Percentiles rank a stretch among this genome's conserved stretches.
phyloP scores from a whole-genome alignment of 2,329 filamentous ascomycete species.

The Microsporum canis region DNA sequence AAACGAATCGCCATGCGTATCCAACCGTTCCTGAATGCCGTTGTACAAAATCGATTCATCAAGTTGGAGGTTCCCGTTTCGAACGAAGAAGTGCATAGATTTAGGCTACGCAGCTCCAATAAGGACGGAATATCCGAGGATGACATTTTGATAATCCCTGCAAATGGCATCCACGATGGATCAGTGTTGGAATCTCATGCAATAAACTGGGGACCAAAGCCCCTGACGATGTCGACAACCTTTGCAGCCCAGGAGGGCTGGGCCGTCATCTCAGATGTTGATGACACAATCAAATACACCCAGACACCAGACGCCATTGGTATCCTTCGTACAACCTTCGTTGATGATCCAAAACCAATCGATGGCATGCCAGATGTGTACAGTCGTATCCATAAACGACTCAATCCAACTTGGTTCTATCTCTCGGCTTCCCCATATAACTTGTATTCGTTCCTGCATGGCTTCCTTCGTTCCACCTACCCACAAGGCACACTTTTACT shows the following conservation, averaged over 20 bases:
- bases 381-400: conserved; percentile 46
- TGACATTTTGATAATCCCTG: conserved; percentile 37
- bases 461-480: conserved; percentile 61
- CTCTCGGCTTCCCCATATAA: conserved; percentile 91
- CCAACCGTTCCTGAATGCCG: conserved; percentile 62
- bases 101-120: conserved; percentile 58
- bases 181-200: conserved; percentile 34
- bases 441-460: conserved; percentile 72
- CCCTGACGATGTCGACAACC: conserved; percentile 55
- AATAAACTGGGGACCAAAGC: conserved; percentile 15
- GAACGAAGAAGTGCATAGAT: conserved; percentile 26
- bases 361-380: conserved; percentile 80
- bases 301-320: conserved; percentile 68
- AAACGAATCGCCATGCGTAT: conserved; percentile 48
- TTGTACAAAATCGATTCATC: conserved; percentile 59
- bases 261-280: conserved; percentile 78
- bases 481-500: conserved; percentile 71
- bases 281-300: conserved; percentile 92
- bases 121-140: conserved; percentile 62
- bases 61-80: conserved; percentile 51
- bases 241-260: conserved; percentile 70
- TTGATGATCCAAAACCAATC: conserved; percentile 59
- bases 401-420: conserved; percentile 75
- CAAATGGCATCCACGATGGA: conserved; percentile 36
- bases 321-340: conserved; percentile 74